Evolutionary conservation across 2,329 filamentous ascomycete genomes (phyloP).

Genomic region (Trichoderma arundinaceum): DNA sequence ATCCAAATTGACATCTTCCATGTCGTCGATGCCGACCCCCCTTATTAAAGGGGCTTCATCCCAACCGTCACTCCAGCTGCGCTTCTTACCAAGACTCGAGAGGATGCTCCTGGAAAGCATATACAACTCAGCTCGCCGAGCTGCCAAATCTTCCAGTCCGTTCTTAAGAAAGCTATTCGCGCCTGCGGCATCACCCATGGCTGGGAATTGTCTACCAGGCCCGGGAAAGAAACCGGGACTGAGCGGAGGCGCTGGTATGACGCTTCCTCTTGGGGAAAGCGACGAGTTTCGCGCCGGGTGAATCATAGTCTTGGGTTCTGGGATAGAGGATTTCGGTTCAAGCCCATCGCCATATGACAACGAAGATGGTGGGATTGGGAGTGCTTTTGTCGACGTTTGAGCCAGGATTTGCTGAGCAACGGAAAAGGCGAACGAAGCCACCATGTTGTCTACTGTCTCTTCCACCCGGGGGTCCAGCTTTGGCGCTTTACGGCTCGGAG

Average conservation of each 20-base stretch:
- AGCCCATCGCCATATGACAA: conserved; percentile 53
- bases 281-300: conserved; percentile 71
- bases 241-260: conserved; percentile 45
- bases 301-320: conserved; percentile 73
- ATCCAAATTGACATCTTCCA: conserved; percentile 65
- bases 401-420: conserved; percentile 77
- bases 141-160: conserved; percentile 82
- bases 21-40: conserved; percentile 51
- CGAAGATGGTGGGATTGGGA: conserved; percentile 68
- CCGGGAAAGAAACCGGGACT: conserved; percentile 63
- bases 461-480: conserved; percentile 47
- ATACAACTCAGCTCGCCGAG: conserved; percentile 80
- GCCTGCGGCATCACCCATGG: conserved; percentile 47
- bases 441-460: conserved; percentile 72
- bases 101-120: conserved; percentile 80
- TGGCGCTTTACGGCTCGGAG: conserved; percentile 39
- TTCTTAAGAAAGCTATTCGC: conserved; percentile 59
- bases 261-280: conserved; percentile 49
- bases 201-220: conserved; percentile 48
- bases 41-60: conserved; percentile 59
- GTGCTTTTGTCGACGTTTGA: conserved; percentile 72
- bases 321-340: conserved; percentile 67
- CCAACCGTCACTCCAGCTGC: conserved; percentile 82
- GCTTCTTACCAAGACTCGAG: conserved; percentile 72
- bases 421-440: conserved; percentile 78